phyloP scores from a whole-genome alignment of 169 alveolate species.

The Fabrea salina region DNA sequence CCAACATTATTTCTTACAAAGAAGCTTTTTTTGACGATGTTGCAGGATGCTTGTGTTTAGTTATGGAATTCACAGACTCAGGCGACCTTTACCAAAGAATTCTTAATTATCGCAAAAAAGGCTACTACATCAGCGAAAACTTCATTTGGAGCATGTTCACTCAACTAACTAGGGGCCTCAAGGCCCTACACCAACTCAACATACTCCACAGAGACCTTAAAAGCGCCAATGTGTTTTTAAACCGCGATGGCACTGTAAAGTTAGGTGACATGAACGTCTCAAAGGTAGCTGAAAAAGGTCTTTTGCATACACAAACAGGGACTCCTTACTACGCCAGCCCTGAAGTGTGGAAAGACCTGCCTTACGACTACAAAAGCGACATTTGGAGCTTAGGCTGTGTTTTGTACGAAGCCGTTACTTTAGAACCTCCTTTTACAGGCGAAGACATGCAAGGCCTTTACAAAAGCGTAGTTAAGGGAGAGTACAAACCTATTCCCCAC shows the following conservation, averaged over 20 bases:
- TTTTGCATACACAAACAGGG: conserved; percentile 61
- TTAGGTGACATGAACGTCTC: conserved; percentile 84
- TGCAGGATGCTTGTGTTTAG: conserved; percentile 3
- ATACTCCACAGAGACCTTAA: conserved; percentile 74
- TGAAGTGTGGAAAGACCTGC: conserved; percentile 79
- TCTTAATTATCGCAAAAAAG: too few species aligned
- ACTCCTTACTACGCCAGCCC: conserved; percentile 73
- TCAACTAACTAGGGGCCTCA: conserved; percentile 47
- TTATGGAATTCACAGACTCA: neutral
- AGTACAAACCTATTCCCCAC: conserved; percentile 36
- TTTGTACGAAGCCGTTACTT: conserved; percentile 62
- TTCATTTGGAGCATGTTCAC: too few species aligned
- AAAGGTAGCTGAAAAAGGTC: conserved; percentile 77
- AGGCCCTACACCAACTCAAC: conserved; percentile 68
- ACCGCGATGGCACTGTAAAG: conserved; percentile 63
- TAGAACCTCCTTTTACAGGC: conserved; percentile 75
- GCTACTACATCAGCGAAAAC: too few species aligned
- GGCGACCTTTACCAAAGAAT: too few species aligned
- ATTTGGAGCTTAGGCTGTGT: conserved; percentile 78
- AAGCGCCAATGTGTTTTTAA: conserved; percentile 71
- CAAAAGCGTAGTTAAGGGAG: conserved; percentile 44
- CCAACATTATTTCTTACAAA: conserved; percentile 47
- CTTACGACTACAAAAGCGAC: conserved; percentile 71
- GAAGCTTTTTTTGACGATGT: conserved; percentile 55
- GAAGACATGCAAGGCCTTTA: conserved; percentile 77